Evolutionary conservation across 768 basidiomycete species (phyloP).

Genomic region (Gautieria morchelliformis): DNA sequence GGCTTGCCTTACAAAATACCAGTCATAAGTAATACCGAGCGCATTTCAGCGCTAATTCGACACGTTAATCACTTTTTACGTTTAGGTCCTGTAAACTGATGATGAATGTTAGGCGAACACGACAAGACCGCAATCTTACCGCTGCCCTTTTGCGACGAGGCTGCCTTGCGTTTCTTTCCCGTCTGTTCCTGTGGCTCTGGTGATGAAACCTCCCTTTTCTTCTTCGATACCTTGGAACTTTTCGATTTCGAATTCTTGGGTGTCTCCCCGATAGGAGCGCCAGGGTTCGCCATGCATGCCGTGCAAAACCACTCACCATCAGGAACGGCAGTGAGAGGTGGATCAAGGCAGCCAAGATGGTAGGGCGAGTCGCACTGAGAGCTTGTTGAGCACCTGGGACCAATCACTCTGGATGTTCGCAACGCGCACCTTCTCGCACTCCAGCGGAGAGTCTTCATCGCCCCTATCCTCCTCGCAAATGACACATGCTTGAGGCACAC

Average conservation of each 20-base stretch:
- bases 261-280: conserved; percentile 31
- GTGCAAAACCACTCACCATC: conserved; percentile 93
- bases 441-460: conserved; percentile 65
- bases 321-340: conserved; percentile 68
- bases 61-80: conserved; percentile 1
- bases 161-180: not conserved
- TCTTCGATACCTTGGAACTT: not conserved
- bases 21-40: not conserved
- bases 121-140: not conserved
- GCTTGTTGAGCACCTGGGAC: not conserved
- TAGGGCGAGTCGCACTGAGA: conserved; percentile 83
- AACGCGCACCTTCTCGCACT: conserved; percentile 78
- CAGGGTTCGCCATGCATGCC: conserved; percentile 52
- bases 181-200: not conserved
- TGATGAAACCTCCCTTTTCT: conserved; percentile 4
- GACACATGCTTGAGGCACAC: conserved; percentile 58
- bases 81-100: not conserved
- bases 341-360: conserved; percentile 72
- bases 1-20: not conserved
- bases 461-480: conserved; percentile 63
- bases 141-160: conserved; percentile 1
- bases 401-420: not conserved
- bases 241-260: not conserved
- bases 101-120: not conserved
- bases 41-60: not conserved